Conservation (phyloP, 129 eudicot genomes). For the Apium graveolens region DNA sequence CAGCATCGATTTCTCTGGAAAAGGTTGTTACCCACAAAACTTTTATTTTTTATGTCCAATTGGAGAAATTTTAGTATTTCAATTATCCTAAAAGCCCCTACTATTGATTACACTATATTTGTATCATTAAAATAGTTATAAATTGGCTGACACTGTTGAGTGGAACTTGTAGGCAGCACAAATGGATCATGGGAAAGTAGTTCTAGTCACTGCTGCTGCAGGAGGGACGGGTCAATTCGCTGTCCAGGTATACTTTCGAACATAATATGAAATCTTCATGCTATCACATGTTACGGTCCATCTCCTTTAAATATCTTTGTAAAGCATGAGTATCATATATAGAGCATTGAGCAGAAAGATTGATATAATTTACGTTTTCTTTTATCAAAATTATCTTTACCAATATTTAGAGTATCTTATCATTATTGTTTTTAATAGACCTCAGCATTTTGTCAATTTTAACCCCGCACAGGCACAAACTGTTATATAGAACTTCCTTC, state of each 20-base stretch:
- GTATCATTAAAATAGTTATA: conserved; percentile 1
- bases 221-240: conserved; percentile 99
- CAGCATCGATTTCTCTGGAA: conserved; percentile 89
- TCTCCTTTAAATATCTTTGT: neutral
- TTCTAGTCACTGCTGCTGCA: conserved; percentile 97
- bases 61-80: neutral
- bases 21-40: conserved; percentile 36
- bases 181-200: conserved; percentile 73
- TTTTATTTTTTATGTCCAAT: neutral
- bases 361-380: neutral
- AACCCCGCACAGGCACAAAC: neutral
- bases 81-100: neutral
- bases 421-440: neutral
- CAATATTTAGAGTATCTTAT: too few species aligned
- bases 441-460: neutral
- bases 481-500: neutral
- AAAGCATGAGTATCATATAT: neutral
- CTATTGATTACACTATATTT: neutral
- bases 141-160: conserved; percentile 1
- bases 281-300: neutral
- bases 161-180: conserved; percentile 65
- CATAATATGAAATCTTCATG: neutral
- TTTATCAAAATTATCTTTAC: too few species aligned
- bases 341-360: neutral
- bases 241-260: conserved; percentile 60